Evolutionary conservation across 768 basidiomycete genomes (phyloP).

Genomic region (Mrakia gelida): DNA sequence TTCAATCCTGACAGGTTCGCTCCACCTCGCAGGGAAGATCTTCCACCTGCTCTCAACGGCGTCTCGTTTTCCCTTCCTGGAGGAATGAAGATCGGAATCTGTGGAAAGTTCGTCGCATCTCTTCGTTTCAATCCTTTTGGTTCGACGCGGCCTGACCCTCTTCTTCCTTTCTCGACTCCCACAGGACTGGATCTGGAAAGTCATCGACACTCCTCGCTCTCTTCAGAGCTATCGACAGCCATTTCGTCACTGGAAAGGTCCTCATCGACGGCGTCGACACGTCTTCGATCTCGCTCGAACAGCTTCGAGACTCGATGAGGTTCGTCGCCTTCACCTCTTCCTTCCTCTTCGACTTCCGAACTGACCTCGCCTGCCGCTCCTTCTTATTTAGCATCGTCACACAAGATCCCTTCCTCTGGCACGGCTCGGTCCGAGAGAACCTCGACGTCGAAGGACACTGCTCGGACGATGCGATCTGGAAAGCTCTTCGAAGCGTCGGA

Average conservation of each 20-base stretch:
- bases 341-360: too few relatives aligned
- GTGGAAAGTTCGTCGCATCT: conserved; percentile 21
- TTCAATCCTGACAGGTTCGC: too few relatives aligned
- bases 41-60: conserved; percentile 32
- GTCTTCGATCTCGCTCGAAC: conserved; percentile 19
- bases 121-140: not conserved
- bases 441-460: conserved; percentile 34
- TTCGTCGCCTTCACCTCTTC: conserved; percentile 12
- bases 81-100: conserved; percentile 36
- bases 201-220: conserved; percentile 35
- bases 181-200: conserved; percentile 35
- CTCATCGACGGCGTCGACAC: conserved; percentile 35
- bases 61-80: conserved; percentile 31
- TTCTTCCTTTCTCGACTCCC: not conserved
- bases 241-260: conserved; percentile 30
- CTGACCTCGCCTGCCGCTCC: not conserved
- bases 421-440: conserved; percentile 34
- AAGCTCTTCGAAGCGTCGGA: conserved; percentile 28
- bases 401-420: conserved; percentile 24
- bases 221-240: conserved; percentile 34
- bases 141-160: not conserved
- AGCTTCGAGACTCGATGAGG: conserved; percentile 34
- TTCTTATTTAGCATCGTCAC: conserved; percentile 20
- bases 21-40: conserved; percentile 19
- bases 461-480: conserved; percentile 36